These are phyloP conservation scores for Corynascus novoguineensis DNA, from an alignment of 495 filamentous ascomycete species.

Conservation along the genomic window DNA sequence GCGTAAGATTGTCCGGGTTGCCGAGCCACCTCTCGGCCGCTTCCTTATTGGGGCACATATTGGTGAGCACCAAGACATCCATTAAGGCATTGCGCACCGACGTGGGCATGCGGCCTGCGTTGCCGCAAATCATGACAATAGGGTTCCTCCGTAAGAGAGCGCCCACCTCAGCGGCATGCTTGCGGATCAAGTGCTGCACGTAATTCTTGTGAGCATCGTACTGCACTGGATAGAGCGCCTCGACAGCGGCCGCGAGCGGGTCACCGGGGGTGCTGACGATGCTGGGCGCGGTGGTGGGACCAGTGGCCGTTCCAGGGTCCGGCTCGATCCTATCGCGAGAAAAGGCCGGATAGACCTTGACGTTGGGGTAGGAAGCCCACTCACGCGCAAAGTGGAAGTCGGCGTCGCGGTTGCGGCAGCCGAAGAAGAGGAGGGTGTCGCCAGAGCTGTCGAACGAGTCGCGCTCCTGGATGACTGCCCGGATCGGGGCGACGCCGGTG, in stretches of 20 bases:
- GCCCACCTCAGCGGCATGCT: slow-evolving; percentile 54
- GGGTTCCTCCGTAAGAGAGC: slow-evolving; percentile 42
- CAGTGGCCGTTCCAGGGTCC: slow-evolving; percentile 20
- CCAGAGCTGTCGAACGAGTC: slow-evolving; percentile 13
- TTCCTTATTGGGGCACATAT: slow-evolving; percentile 22
- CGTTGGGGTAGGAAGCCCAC: slow-evolving; percentile 48
- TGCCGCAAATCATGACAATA: slow-evolving; percentile 70
- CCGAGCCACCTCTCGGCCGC: slow-evolving; percentile 31
- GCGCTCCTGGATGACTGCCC: slow-evolving; percentile 71
- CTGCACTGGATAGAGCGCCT: not conserved
- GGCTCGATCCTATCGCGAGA: slow-evolving; percentile 48
- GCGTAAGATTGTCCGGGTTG: slow-evolving; percentile 16
- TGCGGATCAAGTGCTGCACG: slow-evolving; percentile 76
- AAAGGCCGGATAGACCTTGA: slow-evolving; percentile 71
- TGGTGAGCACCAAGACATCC: slow-evolving; percentile 52
- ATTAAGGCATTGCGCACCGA: slow-evolving; percentile 78
- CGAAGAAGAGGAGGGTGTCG: slow-evolving; percentile 61
- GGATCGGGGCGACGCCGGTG: slow-evolving; percentile 85
- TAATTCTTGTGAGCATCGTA: slow-evolving; percentile 61
- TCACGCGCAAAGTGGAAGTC: slow-evolving; percentile 81
- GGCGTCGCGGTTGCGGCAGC: slow-evolving; percentile 61
- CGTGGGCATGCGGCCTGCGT: slow-evolving; percentile 77
- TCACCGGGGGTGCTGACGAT: not conserved
- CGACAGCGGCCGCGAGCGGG: not conserved
- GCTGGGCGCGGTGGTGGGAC: not conserved